Conservation (phyloP, 495 filamentous ascomycete genomes). For the Tuber microsphaerosporum region DNA sequence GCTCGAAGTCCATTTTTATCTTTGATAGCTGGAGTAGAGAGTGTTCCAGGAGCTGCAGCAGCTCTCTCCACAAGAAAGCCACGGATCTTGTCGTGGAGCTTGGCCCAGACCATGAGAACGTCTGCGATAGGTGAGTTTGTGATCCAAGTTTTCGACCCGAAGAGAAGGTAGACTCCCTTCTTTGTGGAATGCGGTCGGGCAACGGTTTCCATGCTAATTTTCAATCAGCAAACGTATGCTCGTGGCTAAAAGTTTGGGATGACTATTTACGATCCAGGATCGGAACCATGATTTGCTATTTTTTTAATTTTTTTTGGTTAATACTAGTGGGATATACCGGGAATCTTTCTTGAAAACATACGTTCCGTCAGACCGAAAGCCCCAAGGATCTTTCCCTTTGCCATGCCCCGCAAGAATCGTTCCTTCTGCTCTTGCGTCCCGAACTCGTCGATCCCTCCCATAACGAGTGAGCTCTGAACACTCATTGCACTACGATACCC, state of each 20-base stretch:
- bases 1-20: constrained; percentile 92
- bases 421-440: constrained; percentile 86
- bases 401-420: constrained; percentile 72
- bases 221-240: background rate
- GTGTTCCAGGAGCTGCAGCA: constrained; percentile 72
- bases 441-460: constrained; percentile 95
- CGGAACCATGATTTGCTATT: constrained; percentile 80
- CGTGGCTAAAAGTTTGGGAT: background rate
- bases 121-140: constrained; percentile 95
- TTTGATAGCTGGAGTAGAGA: constrained; percentile 88
- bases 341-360: constrained; percentile 11
- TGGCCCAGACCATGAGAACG: constrained; percentile 88
- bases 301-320: constrained; percentile 14
- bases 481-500: constrained; percentile 95
- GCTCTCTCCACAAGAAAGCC: constrained; percentile 82
- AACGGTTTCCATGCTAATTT: constrained; percentile 66
- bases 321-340: background rate
- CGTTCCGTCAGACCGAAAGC: constrained; percentile 92
- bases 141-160: constrained; percentile 95
- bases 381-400: constrained; percentile 77
- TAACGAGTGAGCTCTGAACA: constrained; percentile 87
- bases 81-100: constrained; percentile 88
- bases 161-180: constrained; percentile 72
- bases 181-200: constrained; percentile 82
- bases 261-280: constrained; percentile 61